These are phyloP conservation scores for Tilletia setariae DNA, from an alignment of 1,284 basidiomycete species.

Conservation along the genomic window DNA sequence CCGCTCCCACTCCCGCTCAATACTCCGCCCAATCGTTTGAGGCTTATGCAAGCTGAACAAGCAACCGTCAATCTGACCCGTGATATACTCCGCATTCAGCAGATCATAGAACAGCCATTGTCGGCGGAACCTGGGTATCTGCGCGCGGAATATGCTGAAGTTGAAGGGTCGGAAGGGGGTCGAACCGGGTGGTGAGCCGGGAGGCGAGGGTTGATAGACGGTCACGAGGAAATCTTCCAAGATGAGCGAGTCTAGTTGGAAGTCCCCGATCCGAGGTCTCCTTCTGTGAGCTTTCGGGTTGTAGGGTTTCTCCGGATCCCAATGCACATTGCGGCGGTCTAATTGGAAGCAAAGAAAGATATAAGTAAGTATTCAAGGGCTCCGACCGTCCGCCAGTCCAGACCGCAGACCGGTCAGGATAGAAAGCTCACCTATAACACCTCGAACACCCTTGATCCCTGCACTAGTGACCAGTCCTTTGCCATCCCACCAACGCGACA, in stretches of 20 bases:
- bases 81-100: conserved; percentile 79
- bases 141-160: conserved; percentile 91
- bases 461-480: conserved; percentile 89
- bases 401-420: too few relatives aligned
- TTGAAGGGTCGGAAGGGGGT: conserved; percentile 77
- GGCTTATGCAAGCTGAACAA: conserved; percentile 94
- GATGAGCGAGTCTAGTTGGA: conserved; percentile 82
- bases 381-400: too few relatives aligned
- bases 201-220: conserved; percentile 77
- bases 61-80: conserved; percentile 97
- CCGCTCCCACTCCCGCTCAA: conserved; percentile 61
- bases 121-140: conserved; percentile 78
- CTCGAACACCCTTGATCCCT: conserved; percentile 86
- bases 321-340: conserved; percentile 87
- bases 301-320: conserved; percentile 73
- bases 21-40: conserved; percentile 88
- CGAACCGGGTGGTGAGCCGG: not conserved
- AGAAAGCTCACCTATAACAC: conserved; percentile 71
- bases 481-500: conserved; percentile 90
- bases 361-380: not conserved
- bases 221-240: conserved; percentile 92
- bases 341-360: conserved; percentile 1
- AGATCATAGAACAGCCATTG: conserved; percentile 91
- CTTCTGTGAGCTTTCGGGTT: conserved; percentile 80
- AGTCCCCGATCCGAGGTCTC: conserved; percentile 72